Conservation (phyloP, 371 early-diverging fungal genomes). For the Mortierella sp. region DNA sequence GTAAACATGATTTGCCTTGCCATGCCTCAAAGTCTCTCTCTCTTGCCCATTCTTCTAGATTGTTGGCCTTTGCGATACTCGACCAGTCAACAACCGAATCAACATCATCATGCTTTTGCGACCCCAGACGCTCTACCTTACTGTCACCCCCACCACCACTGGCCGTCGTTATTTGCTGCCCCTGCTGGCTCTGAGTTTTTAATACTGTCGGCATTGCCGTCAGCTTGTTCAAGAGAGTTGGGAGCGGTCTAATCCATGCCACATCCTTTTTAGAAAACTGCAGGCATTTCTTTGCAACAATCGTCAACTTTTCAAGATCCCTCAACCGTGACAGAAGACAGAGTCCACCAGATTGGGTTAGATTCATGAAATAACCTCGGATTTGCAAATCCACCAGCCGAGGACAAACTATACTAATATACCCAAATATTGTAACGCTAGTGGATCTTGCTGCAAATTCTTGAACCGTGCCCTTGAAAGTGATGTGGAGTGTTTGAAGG, state of each 20-base stretch:
- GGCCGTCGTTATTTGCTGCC: not conserved
- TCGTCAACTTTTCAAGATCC: not conserved
- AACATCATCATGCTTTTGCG: not conserved
- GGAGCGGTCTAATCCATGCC: not conserved
- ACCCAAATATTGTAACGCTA: not conserved
- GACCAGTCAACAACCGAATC: not conserved
- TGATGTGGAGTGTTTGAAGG: not conserved
- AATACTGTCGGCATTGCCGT: not conserved
- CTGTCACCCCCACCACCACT: not conserved
- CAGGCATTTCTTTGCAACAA: not conserved
- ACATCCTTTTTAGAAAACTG: not conserved
- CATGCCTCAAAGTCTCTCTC: not conserved
- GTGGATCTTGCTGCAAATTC: not conserved
- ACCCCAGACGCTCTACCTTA: not conserved
- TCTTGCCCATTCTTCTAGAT: not conserved
- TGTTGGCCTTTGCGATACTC: not conserved
- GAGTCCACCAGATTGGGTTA: not conserved
- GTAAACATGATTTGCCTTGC: not conserved
- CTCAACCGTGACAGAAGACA: not conserved
- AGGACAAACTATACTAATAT: not conserved
- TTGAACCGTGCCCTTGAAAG: not conserved
- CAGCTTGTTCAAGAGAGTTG: not conserved
- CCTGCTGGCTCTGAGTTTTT: not conserved
- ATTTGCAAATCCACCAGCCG: not conserved
- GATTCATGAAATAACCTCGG: not conserved